Base-by-base conservation (phyloP, 768 basidiomycete genomes). In the Tulasnella sp. region DNA sequence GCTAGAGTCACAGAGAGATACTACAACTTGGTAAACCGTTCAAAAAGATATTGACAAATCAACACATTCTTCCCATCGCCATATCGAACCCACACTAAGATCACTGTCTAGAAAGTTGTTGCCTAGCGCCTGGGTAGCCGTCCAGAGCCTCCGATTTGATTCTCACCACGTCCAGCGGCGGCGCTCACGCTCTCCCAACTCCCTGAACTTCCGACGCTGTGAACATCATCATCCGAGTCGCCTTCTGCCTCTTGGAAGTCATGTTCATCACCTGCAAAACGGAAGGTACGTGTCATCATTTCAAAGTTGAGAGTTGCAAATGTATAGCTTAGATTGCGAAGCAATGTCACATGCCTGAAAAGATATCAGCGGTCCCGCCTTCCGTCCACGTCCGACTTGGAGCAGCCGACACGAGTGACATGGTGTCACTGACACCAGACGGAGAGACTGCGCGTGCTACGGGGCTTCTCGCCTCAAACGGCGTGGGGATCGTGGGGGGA, bases 311-410 rank as follows among this genome's bases (percentile, higher is more conserved):
- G n/a, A n/a, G n/a, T n/a, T n/a, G n/a, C n/a, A n/a, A n/a, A n/a
- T n/a, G n/a, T n/a, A n/a, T n/a, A n/a, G n/a, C n/a, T n/a, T n/a
- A n/a, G n/a, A n/a, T n/a, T n/a, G n/a, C n/a, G n/a, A n/a, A n/a
- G n/a, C n/a, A n/a, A n/a, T n/a, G n/a, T n/a, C n/a, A 44, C 54
- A 17, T 21, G 44, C 54, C 54, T 56, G 54, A 56, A 42, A 56
- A 56, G 21, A 56, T 56, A 17, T 56, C 54, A 12, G 54, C 54
- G 44, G 54, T 56, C 44, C 54, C 54, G 34, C 54, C 54, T 15
- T 56, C 54, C 7, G 54, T 56, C 54, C 54, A 56, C 9, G n/a
- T 45, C 44, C 54, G 42, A 21, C 43, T 45, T 1, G 54, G 54
- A 17, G 54, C 25, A n/a, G 54, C 25, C 24, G 54, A 56, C 15